Evolutionary conservation across 768 basidiomycete genomes (phyloP).

Genomic region (Lactarius vividus): DNA sequence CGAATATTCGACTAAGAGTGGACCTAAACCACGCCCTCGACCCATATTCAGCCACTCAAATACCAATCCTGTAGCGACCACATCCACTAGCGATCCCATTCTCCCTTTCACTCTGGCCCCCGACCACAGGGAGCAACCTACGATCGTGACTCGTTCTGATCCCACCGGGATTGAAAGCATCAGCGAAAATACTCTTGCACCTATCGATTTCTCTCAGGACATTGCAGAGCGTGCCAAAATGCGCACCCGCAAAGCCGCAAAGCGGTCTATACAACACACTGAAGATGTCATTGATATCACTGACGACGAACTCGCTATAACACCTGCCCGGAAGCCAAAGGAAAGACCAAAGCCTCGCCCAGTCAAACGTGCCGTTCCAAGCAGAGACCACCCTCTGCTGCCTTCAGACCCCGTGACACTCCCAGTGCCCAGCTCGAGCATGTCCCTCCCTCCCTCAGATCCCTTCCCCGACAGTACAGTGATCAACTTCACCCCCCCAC

Average conservation of each 20-base stretch:
- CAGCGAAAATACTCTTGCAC: too few species aligned
- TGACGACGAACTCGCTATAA: constrained; percentile 33
- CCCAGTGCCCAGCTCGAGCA: constrained; percentile 31
- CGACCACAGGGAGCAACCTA: not conserved
- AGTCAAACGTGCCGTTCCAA: constrained; percentile 23
- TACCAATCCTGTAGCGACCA: not conserved
- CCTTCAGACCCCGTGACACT: constrained; percentile 29
- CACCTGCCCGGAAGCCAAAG: constrained; percentile 17
- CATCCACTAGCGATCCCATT: constrained; percentile 20
- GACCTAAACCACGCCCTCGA: constrained; percentile 22
- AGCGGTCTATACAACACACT: constrained; percentile 1
- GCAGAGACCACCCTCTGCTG: constrained; percentile 11
- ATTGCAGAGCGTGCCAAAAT: constrained; percentile 38
- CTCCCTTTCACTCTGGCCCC: constrained; percentile 16
- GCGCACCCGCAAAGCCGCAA: constrained; percentile 31
- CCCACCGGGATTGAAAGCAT: not conserved
- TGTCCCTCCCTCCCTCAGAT: constrained; percentile 32
- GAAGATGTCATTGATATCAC: constrained; percentile 34
- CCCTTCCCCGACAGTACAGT: constrained; percentile 26
- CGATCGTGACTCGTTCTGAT: constrained; percentile 9
- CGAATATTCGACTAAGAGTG: constrained; percentile 12
- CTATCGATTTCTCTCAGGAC: constrained; percentile 28
- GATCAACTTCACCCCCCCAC: constrained; percentile 14
- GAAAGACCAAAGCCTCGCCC: constrained; percentile 20
- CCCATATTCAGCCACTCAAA: constrained; percentile 19